Conservation (phyloP, 352 stramenopile genomes). For the Phytophthora chlamydospora region DNA sequence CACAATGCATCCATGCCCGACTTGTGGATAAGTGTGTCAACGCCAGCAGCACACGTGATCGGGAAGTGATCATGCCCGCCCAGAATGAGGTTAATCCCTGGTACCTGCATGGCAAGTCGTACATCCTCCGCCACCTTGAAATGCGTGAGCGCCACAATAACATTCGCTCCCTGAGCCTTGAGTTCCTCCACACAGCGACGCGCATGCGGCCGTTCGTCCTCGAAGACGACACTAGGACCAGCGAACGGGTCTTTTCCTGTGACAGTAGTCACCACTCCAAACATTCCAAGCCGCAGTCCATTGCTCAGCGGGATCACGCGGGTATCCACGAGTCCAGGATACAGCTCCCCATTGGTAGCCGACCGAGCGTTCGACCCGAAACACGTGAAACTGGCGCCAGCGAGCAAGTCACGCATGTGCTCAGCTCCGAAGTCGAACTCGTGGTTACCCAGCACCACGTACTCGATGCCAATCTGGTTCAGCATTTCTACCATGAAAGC, state of each 20-base stretch:
- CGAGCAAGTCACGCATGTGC: slow-evolving; percentile 45
- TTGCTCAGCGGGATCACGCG: slow-evolving; percentile 42
- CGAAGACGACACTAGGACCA: slow-evolving; percentile 53
- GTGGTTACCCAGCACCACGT: slow-evolving; percentile 80
- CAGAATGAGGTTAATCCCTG: slow-evolving; percentile 83
- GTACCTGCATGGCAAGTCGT: slow-evolving; percentile 54
- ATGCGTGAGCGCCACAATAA: slow-evolving; percentile 85
- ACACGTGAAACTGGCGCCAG: slow-evolving; percentile 46
- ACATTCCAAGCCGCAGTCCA: slow-evolving; percentile 54
- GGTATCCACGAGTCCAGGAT: slow-evolving; percentile 48
- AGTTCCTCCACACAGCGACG: slow-evolving; percentile 61
- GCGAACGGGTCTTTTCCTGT: slow-evolving; percentile 61
- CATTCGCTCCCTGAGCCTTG: slow-evolving; percentile 51
- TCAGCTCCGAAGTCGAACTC: slow-evolving; percentile 76
- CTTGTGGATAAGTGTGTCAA: slow-evolving; percentile 83
- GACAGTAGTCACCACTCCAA: slow-evolving; percentile 62
- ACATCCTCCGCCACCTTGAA: slow-evolving; percentile 70
- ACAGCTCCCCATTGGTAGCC: slow-evolving; percentile 30
- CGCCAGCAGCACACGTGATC: slow-evolving; percentile 56
- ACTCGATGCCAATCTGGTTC: slow-evolving; percentile 57
- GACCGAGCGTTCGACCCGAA: slow-evolving; percentile 71
- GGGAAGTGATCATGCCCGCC: slow-evolving; percentile 92
- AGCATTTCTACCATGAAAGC: slow-evolving; percentile 72
- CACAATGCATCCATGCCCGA: slow-evolving; percentile 85
- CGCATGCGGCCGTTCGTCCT: slow-evolving; percentile 53